A percentile compares a stretch with the other conserved stretches of the same genome.
Conservation (phyloP, 2,329 filamentous ascomycete genomes). For the Colletotrichum tabaci region DNA sequence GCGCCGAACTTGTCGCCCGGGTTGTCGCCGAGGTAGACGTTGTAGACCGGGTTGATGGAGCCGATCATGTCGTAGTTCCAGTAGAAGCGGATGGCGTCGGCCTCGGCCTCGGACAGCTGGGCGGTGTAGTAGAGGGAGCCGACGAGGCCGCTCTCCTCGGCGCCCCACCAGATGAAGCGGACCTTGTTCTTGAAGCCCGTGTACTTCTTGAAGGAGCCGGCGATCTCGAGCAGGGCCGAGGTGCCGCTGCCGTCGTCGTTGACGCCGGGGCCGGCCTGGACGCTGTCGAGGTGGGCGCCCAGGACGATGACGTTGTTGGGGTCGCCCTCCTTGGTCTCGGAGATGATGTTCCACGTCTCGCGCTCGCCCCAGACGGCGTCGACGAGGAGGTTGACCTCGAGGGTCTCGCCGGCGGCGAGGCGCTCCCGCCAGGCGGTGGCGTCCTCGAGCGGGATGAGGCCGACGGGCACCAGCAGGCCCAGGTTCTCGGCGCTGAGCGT, state of each 20-base stretch:
- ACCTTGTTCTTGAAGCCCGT: slow-evolving; percentile 59
- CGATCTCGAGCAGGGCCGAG: slow-evolving; percentile 56
- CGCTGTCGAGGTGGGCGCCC: slow-evolving; percentile 59
- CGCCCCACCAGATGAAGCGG: slow-evolving; percentile 61
- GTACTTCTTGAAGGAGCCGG: slow-evolving; percentile 55
- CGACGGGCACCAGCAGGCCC: slow-evolving; percentile 54
- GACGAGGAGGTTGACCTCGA: slow-evolving; percentile 54
- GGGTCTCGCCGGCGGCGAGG: slow-evolving; percentile 51
- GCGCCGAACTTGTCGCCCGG: slow-evolving; percentile 55
- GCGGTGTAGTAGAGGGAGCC: slow-evolving; percentile 60
- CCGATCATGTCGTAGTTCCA: slow-evolving; percentile 82
- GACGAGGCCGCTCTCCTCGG: slow-evolving; percentile 60
- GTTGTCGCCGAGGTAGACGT: slow-evolving; percentile 57
- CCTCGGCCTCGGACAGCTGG: slow-evolving; percentile 54
- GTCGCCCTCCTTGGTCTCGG: slow-evolving; percentile 60
- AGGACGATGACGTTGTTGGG: slow-evolving; percentile 59
- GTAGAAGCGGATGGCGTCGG: slow-evolving; percentile 74
- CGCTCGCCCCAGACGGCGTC: slow-evolving; percentile 56
- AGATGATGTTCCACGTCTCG: slow-evolving; percentile 58
- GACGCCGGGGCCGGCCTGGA: slow-evolving; percentile 57
- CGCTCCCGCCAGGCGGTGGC: slow-evolving; percentile 54
- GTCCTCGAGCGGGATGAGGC: slow-evolving; percentile 53
- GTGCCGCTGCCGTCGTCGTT: slow-evolving; percentile 60
- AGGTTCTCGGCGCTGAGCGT: slow-evolving; percentile 65
- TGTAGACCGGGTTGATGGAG: slow-evolving; percentile 57